Conservation (phyloP, 2,329 filamentous ascomycete genomes). For the Seiridium unicorne region DNA sequence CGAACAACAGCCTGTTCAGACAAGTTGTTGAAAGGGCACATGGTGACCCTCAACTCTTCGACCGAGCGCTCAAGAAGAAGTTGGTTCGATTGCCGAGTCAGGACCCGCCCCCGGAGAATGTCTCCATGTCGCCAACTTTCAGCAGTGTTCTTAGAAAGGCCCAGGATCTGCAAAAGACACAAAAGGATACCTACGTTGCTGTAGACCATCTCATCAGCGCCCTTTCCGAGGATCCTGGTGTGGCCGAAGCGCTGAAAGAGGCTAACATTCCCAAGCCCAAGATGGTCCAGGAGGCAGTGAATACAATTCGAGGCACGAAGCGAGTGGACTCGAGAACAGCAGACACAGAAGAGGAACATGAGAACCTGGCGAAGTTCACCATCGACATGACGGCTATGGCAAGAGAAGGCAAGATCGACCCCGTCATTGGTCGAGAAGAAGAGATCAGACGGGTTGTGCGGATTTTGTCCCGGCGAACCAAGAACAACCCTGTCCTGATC, state of each 20-base stretch:
- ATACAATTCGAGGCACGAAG: conserved; percentile 87
- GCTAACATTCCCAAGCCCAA: conserved; percentile 90
- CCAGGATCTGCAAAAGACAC: conserved; percentile 90
- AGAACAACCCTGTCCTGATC: conserved; percentile 98
- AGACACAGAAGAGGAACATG: conserved; percentile 87
- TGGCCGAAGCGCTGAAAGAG: conserved; percentile 76
- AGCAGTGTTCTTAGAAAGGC: conserved; percentile 80
- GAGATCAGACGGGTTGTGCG: conserved; percentile 90
- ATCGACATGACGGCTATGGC: conserved; percentile 98
- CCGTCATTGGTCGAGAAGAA: conserved; percentile 94
- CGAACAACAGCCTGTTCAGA: conserved; percentile 77
- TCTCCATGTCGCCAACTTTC: conserved; percentile 79
- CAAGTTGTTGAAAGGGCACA: conserved; percentile 93
- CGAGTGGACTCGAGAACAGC: conserved; percentile 95
- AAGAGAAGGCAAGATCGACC: conserved; percentile 95
- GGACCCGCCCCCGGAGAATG: conserved; percentile 87
- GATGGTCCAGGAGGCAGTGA: conserved; percentile 84
- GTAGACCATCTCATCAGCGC: conserved; percentile 92
- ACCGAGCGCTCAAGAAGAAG: conserved; percentile 85
- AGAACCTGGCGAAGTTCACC: conserved; percentile 97
- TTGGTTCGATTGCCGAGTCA: conserved; percentile 91
- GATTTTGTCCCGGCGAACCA: conserved; percentile 88
- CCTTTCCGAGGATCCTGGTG: conserved; percentile 72
- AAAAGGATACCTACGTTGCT: conserved; percentile 93
- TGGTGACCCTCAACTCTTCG: conserved; percentile 86